Base-by-base conservation (phyloP, 2,329 filamentous ascomycete species). In the Calonectria montana region DNA sequence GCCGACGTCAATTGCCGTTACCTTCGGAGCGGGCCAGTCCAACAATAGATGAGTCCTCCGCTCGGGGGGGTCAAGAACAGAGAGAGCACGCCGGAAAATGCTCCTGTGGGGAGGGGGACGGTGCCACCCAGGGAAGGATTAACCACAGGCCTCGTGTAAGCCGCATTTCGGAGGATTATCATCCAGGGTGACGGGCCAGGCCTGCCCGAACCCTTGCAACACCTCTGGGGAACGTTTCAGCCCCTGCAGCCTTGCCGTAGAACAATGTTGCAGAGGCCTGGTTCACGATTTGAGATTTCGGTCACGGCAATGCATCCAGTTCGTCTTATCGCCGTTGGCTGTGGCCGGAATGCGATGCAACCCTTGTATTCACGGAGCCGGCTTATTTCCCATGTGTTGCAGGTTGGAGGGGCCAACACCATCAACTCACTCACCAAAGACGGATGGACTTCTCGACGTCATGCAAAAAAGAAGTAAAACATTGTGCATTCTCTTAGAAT, bases 141-240 rank as follows among this genome's bases (percentile, higher is more conserved):
- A 7, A n/a, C 43, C 53, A 25, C 21, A 2, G 21, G 13, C 53
- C 39, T 35, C 53, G 31, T 59, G 53, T 57, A 57, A 57, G 53
- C 39, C 21, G 27, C n/a, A 45, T 23, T 7, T 43, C 27, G 45
- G 35, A 39, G 64, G 45, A 59, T 48, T 61, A 62, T 66, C 55
- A 29, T 65, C 45, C 55, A 50, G 25, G 67, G 53, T 35, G 39
- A 16, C 37, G n/a, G 35, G 15, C 43, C 16, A 55, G 53, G 47
- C 7, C 69, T 55, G 67, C 47, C 55, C 43, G 45, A 27, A 41
- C n/a, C 45, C 16, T 27, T 15, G 7, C 39, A 8, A 37, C 53
- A 27, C n/a, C 29, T 67, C 23, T 43, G 48, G 27, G 43, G 35
- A 62, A 62, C 55, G 21, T 63, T 70, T 57, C 53, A 41, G 63